These are phyloP conservation scores for Albatrellus sp. DNA, from an alignment of 1,284 basidiomycete species.

Conservation along the genomic window DNA sequence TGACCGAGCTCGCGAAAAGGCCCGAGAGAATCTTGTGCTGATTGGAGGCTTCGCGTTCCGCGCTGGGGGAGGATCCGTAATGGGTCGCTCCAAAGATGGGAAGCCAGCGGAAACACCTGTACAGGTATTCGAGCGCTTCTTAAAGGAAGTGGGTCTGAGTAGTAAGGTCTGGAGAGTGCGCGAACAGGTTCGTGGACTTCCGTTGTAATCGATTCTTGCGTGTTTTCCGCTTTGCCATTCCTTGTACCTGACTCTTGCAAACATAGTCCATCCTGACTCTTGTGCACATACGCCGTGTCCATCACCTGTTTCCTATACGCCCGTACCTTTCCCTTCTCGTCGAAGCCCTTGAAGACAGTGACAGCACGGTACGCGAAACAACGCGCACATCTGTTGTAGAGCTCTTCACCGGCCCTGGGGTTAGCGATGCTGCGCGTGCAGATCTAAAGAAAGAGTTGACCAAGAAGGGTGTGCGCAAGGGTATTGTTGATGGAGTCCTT, in stretches of 20 bases:
- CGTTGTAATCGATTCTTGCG: not conserved
- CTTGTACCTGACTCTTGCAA: not conserved
- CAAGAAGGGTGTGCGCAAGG: slow-evolving; percentile 77
- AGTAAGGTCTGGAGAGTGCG: slow-evolving; percentile 77
- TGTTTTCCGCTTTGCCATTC: not conserved
- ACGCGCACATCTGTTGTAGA: slow-evolving; percentile 73
- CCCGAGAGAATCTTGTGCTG: slow-evolving; percentile 61
- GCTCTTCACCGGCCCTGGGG: slow-evolving; percentile 72
- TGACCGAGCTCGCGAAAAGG: slow-evolving; percentile 62
- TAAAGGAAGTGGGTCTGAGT: slow-evolving; percentile 60
- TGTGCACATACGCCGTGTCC: slow-evolving; percentile 52
- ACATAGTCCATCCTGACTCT: slow-evolving; percentile 50
- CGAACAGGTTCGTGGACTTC: slow-evolving; percentile 52
- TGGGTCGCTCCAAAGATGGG: slow-evolving; percentile 38
- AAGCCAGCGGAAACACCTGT: slow-evolving; percentile 71
- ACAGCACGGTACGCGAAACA: slow-evolving; percentile 80
- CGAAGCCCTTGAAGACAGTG: slow-evolving; percentile 80
- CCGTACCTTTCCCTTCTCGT: slow-evolving; percentile 77
- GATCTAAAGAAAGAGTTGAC: slow-evolving; percentile 90
- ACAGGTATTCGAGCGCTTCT: slow-evolving; percentile 62
- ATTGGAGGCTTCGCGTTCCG: slow-evolving; percentile 65
- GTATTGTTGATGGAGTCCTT: slow-evolving; percentile 65
- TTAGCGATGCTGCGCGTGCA: slow-evolving; percentile 76
- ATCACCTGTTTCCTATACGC: slow-evolving; percentile 71
- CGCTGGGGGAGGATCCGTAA: slow-evolving; percentile 27